These are phyloP conservation scores for Williopsis jadinii DNA, from an alignment of 1,139 yeast species.

Conservation along the genomic window DNA sequence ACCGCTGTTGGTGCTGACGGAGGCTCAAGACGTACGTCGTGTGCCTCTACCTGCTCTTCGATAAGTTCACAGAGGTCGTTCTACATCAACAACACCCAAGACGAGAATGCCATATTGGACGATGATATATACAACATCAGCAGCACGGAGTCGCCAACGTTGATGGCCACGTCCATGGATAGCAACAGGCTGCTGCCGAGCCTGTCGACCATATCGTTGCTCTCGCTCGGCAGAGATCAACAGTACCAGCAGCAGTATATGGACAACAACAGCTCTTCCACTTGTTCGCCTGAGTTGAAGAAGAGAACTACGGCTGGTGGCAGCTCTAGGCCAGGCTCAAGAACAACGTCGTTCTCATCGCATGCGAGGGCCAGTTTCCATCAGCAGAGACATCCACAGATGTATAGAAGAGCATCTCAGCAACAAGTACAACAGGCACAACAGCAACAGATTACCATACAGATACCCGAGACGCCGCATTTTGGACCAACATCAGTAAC, in stretches of 20 bases:
- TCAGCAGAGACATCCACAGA: constrained; percentile 15
- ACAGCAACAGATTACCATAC: not conserved
- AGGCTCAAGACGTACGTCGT: too few relatives aligned
- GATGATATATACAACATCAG: constrained; percentile 9
- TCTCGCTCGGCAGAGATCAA: constrained; percentile 15
- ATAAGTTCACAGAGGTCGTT: constrained; percentile 2
- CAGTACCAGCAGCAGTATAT: not conserved
- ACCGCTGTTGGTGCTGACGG: too few relatives aligned
- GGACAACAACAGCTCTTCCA: not conserved
- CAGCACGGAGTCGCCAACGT: constrained; percentile 14
- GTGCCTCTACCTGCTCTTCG: too few relatives aligned
- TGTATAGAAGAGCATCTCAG: constrained; percentile 4
- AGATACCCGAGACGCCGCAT: constrained; percentile 17
- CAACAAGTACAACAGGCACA: constrained; percentile 1
- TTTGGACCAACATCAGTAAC: constrained; percentile 18
- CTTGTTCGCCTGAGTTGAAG: not conserved
- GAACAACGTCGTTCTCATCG: constrained; percentile 11
- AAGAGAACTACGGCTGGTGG: too few relatives aligned
- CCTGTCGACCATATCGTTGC: constrained; percentile 17
- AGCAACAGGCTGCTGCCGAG: constrained; percentile 13
- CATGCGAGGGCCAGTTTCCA: constrained; percentile 15
- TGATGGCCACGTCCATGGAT: constrained; percentile 18
- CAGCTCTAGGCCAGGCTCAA: constrained; percentile 5
- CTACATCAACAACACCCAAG: constrained; percentile 1
- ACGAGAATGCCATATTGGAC: constrained; percentile 15